Evolutionary conservation across 208 protist species (phyloP), one percentile per base, ranked within the genome.

Genomic region (Leptomonas seymouri): DNA sequence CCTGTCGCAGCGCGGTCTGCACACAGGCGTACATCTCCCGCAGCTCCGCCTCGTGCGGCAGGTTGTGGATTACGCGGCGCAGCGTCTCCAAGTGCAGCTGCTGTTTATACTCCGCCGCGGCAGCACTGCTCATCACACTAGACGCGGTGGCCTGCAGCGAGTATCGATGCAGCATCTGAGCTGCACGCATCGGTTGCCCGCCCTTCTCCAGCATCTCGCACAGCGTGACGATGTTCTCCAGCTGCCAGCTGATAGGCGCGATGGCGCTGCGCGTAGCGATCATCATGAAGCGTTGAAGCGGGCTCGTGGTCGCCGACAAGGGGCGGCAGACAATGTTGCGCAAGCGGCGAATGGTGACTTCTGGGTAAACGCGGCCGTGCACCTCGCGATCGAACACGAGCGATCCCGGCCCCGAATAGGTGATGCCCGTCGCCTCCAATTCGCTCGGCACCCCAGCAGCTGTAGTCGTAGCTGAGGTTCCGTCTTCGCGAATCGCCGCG

Each of bases 181-280:
- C 81, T 34, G 86, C 82, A 3, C 88, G 85, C 78, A 87, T 84
- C 20, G 88, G 91, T 61, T 84, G 74, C 12, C 88, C 88, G 21
- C 86, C 76, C 53, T 81, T 71, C 67, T 86, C 84, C 50, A 96
- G 85, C 41, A 76, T 76, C 77, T 94, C 88, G 25, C 77, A 80
- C 25, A 96, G 48, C 20, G 89, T 67, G 31, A 90, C 70, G 54
- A 96, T 87, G 67, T 92, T 94, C 28, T 81, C 67, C 14, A 88
- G 60, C 76, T 96, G 91, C 88, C 87, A 93, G 58, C 83, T 66
- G 6, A 84, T 75, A 18, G 88, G 85, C 15, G 85, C 80, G 18
- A 96, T 75, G 49, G 86, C 81, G 67, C 82, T 89, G 46, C 91
- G 91, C 7, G 86, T 67, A 8, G 88, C 75, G 59, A 96, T 89